Percentiles rank a stretch among this genome's conserved stretches.
These are phyloP conservation scores for Quercus alba DNA, from an alignment of 306 rosid genomes.

Conservation along the genomic window DNA sequence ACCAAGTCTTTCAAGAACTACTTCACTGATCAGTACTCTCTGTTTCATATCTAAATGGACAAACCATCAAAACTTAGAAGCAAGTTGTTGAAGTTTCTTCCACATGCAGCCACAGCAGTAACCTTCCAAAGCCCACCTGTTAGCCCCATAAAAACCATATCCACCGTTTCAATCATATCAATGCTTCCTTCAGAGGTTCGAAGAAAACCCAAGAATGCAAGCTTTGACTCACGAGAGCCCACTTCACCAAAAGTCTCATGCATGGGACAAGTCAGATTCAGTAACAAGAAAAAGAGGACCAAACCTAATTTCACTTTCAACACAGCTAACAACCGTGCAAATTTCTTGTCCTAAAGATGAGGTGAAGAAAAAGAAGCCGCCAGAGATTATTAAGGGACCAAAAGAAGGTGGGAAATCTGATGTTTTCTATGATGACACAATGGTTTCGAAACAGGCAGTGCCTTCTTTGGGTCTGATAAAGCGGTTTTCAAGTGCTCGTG, in stretches of 20 bases:
- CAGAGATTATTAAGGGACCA: conserved; percentile 15
- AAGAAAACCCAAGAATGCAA: conserved; percentile 30
- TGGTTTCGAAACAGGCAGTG: neutral
- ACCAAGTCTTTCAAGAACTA: neutral
- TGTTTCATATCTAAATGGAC: conserved; percentile 30
- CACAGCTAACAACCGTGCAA: neutral
- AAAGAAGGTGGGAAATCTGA: neutral
- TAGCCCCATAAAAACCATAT: conserved; percentile 28
- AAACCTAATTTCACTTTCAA: conserved; percentile 3
- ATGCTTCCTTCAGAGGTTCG: conserved; percentile 53
- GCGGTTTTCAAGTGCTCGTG: conserved; percentile 8
- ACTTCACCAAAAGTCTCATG: conserved; percentile 61
- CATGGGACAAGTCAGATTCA: conserved; percentile 54
- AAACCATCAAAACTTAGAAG: conserved; percentile 16
- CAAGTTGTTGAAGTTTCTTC: conserved; percentile 35
- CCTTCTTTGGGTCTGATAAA: conserved; percentile 19
- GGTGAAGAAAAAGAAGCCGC: conserved; percentile 11
- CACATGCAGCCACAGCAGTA: conserved; percentile 31
- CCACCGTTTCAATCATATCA: conserved; percentile 22
- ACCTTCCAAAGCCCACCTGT: conserved; percentile 27
- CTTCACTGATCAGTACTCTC: neutral
- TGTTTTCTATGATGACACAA: conserved; percentile 5
- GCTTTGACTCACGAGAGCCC: conserved; percentile 45
- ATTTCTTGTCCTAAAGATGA: conserved; percentile 19
- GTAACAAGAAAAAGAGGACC: conserved; percentile 25